These are phyloP conservation scores for Hippophae tibetana DNA, from an alignment of 306 rosid genomes.

Conservation along the genomic window DNA sequence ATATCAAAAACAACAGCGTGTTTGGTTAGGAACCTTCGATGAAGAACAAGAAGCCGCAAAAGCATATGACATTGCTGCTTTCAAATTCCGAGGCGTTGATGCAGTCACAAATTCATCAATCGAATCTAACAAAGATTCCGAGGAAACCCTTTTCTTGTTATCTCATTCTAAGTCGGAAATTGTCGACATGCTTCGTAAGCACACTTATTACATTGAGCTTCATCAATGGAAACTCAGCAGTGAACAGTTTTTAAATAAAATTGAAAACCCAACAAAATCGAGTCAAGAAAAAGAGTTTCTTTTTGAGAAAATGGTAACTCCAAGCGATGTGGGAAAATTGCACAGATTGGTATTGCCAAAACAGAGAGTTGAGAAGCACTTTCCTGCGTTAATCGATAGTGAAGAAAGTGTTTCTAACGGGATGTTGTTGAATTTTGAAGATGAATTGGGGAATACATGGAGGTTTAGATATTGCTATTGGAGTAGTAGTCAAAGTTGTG, in stretches of 20 bases:
- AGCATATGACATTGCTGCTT: conserved; percentile 37
- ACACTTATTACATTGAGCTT: conserved; percentile 28
- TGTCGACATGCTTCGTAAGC: conserved; percentile 41
- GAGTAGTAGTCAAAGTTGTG: conserved; percentile 41
- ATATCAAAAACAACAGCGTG: conserved; percentile 37
- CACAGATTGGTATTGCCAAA: conserved; percentile 38
- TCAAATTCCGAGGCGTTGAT: conserved; percentile 25
- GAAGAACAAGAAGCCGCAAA: conserved; percentile 32
- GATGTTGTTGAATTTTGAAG: conserved; percentile 13
- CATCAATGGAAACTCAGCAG: conserved; percentile 19
- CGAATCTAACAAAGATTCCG: background rate
- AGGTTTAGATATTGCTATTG: conserved; percentile 38
- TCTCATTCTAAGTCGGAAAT: conserved; percentile 40
- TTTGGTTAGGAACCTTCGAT: conserved; percentile 39
- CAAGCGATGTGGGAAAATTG: conserved; percentile 40
- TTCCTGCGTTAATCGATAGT: conserved; percentile 5
- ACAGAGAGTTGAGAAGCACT: conserved; percentile 34
- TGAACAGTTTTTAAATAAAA: background rate
- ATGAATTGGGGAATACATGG: conserved; percentile 26
- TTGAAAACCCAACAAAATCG: background rate
- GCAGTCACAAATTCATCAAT: conserved; percentile 5
- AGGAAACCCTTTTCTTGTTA: conserved; percentile 19
- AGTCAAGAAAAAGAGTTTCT: conserved; percentile 10
- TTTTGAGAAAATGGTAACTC: conserved; percentile 37
- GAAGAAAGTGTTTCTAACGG: conserved; percentile 11